Conservation (phyloP, 1,139 yeast genomes). For the Pichia sp. region DNA sequence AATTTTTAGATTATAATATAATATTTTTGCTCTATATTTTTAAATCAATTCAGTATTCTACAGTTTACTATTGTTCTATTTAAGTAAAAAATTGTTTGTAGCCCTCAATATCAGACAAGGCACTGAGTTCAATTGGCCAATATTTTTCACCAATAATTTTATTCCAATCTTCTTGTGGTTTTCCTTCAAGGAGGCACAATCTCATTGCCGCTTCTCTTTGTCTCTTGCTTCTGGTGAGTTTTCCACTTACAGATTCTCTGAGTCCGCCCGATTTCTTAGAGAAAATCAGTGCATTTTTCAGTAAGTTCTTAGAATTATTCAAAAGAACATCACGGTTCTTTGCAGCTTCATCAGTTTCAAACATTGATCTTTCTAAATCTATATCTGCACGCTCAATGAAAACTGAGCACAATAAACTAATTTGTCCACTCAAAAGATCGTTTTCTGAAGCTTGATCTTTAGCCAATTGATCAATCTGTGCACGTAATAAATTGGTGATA, state of each 20-base stretch:
- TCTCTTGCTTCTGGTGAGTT: conserved; percentile 41
- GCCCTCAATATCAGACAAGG: conserved; percentile 23
- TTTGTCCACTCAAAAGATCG: conserved; percentile 34
- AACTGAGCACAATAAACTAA: conserved; percentile 43
- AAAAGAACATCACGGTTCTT: conserved; percentile 35
- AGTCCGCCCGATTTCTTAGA: conserved; percentile 51
- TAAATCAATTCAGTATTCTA: background rate
- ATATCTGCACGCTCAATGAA: conserved; percentile 52
- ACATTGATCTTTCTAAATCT: conserved; percentile 47
- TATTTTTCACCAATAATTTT: conserved; percentile 27
- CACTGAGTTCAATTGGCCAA: conserved; percentile 28
- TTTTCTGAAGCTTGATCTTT: conserved; percentile 30
- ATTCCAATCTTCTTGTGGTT: conserved; percentile 39
- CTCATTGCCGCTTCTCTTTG: conserved; percentile 47
- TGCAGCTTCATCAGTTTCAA: conserved; percentile 33
- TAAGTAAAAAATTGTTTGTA: conserved; percentile 14
- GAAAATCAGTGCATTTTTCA: conserved; percentile 47
- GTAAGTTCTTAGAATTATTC: conserved; percentile 41
- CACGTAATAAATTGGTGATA: conserved; percentile 38
- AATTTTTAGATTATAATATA: conserved; percentile 6
- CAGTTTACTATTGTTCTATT: no score
- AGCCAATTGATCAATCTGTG: conserved; percentile 27
- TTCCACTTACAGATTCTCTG: conserved; percentile 47
- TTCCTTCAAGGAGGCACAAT: conserved; percentile 45
- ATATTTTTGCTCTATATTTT: background rate